These are phyloP conservation scores for Dryas octopetala DNA, from an alignment of 306 rosid species.

Conservation along the genomic window DNA sequence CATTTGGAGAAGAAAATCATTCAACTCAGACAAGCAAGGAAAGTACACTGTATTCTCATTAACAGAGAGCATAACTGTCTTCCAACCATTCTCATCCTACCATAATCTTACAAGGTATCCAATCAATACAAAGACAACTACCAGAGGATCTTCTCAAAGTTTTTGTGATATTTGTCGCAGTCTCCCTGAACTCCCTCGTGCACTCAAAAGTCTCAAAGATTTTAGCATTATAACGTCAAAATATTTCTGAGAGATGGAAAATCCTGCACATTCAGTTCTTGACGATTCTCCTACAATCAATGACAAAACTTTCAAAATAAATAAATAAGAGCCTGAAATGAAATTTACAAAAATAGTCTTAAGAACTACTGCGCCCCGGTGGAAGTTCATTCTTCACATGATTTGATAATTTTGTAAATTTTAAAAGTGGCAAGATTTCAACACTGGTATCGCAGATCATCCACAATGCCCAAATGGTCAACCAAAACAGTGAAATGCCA, in stretches of 20 bases:
- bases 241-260: slow-evolving; percentile 2
- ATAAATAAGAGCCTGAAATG: not conserved
- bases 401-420: not conserved
- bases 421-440: not conserved
- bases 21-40: not conserved
- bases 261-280: slow-evolving; percentile 21
- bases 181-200: not conserved
- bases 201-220: not conserved
- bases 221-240: not conserved
- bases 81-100: too few relatives aligned
- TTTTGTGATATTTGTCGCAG: not conserved
- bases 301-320: not conserved
- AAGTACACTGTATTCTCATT: not conserved
- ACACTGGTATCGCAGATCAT: not conserved
- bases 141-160: not conserved
- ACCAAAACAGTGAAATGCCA: not conserved
- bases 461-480: not conserved
- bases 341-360: not conserved
- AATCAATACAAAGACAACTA: not conserved
- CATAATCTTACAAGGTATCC: too few relatives aligned
- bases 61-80: too few relatives aligned
- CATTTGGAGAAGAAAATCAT: not conserved
- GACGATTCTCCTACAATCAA: slow-evolving; percentile 21
- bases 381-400: not conserved
- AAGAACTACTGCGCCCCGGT: not conserved